phyloP scores from a whole-genome alignment of 169 alveolate species.

The Plasmodium inui region DNA sequence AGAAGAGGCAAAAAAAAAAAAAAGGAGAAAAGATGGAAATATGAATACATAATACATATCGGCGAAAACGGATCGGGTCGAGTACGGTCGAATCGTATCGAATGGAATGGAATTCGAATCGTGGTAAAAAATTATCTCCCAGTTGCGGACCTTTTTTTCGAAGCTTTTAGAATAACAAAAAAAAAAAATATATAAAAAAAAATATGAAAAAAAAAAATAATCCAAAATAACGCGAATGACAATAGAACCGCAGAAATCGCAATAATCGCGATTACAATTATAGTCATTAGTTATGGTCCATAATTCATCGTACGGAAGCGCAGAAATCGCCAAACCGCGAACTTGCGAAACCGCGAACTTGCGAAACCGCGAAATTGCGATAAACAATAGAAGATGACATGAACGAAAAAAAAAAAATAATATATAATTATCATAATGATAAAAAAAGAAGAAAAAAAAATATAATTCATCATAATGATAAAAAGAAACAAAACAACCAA shows the following conservation, averaged over 20 bases:
- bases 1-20: background rate
- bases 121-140: background rate
- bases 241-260: background rate
- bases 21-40: background rate
- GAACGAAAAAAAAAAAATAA: background rate
- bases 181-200: background rate
- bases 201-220: background rate
- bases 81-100: background rate
- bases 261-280: background rate
- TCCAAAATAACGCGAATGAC: background rate
- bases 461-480: background rate
- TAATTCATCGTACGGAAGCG: background rate
- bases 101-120: background rate
- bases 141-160: background rate
- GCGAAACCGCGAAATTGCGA: background rate
- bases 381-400: background rate
- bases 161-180: background rate
- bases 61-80: background rate
- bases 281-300: background rate
- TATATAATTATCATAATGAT: background rate
- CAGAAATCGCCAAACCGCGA: background rate
- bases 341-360: background rate
- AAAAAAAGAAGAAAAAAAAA: background rate
- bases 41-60: background rate
- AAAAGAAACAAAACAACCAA: background rate